These are phyloP conservation scores for Euphrasia arctica DNA, from an alignment of 305 asterid genomes.

Conservation along the genomic window DNA sequence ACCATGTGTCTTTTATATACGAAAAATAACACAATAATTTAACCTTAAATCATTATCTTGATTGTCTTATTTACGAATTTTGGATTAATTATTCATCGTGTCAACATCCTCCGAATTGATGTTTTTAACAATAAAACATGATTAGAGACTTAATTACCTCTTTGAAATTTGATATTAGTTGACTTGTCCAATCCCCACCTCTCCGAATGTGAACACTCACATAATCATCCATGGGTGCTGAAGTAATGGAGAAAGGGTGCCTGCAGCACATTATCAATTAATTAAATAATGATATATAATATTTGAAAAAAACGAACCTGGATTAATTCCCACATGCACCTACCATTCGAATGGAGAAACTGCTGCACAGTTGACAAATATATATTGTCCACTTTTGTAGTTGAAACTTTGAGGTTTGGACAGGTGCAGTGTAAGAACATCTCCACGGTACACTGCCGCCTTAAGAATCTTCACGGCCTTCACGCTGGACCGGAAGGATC, in stretches of 20 bases:
- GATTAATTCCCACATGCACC: constrained; percentile 4
- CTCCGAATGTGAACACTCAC: constrained; percentile 81
- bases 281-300: too few species aligned
- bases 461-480: constrained; percentile 66
- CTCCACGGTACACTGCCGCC: constrained; percentile 71
- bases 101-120: too few species aligned
- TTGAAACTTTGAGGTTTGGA: constrained; percentile 81
- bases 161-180: constrained; percentile 63
- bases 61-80: too few species aligned
- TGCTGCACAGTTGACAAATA: constrained; percentile 81
- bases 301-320: too few species aligned
- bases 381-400: constrained; percentile 83
- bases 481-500: constrained; percentile 70
- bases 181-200: constrained; percentile 86
- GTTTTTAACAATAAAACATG: too few species aligned
- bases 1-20: too few species aligned
- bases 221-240: constrained; percentile 85
- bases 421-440: constrained; percentile 77
- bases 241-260: constrained; percentile 94
- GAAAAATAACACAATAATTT: too few species aligned
- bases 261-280: constrained; percentile 32
- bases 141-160: constrained; percentile 39
- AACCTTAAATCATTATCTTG: too few species aligned
- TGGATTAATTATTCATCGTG: too few species aligned
- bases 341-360: constrained; percentile 89